Conservation (phyloP, 1,139 yeast genomes). For the Wickerhamiella infanticola region DNA sequence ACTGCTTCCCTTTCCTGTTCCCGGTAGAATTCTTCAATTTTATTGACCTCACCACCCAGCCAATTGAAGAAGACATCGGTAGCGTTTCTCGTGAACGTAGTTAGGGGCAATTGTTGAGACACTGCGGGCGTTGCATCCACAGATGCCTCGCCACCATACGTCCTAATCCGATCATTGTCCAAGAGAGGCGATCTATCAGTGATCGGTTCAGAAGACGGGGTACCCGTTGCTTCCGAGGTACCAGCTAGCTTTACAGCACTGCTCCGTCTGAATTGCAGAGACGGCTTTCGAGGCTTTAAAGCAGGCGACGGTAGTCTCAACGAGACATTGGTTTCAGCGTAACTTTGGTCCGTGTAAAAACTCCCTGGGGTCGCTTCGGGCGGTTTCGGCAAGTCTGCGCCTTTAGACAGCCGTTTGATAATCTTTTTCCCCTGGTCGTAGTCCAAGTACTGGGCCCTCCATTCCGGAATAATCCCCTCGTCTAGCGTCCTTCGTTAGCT, state of each 20-base stretch:
- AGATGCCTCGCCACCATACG: constrained; percentile 3
- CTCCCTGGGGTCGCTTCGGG: background rate
- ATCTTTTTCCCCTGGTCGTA: constrained; percentile 52
- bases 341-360: background rate
- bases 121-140: background rate
- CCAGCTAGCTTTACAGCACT: background rate
- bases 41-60: constrained; percentile 43
- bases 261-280: background rate
- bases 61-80: constrained; percentile 36
- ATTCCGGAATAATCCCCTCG: constrained; percentile 47
- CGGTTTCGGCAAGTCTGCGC: background rate
- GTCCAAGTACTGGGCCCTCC: constrained; percentile 69
- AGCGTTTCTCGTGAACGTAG: constrained; percentile 1
- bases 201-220: background rate
- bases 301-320: constrained; percentile 4
- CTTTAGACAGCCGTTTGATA: constrained; percentile 31
- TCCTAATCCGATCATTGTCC: constrained; percentile 2
- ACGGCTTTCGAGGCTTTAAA: background rate
- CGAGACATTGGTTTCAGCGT: background rate
- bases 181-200: constrained; percentile 13
- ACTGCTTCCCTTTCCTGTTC: constrained; percentile 47
- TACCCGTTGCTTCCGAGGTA: background rate
- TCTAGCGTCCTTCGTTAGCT: constrained; percentile 4
- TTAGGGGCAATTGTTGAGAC: background rate
- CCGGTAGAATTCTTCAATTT: constrained; percentile 45